Conservation (phyloP, 352 stramenopile species). For the Phytophthora europaea region DNA sequence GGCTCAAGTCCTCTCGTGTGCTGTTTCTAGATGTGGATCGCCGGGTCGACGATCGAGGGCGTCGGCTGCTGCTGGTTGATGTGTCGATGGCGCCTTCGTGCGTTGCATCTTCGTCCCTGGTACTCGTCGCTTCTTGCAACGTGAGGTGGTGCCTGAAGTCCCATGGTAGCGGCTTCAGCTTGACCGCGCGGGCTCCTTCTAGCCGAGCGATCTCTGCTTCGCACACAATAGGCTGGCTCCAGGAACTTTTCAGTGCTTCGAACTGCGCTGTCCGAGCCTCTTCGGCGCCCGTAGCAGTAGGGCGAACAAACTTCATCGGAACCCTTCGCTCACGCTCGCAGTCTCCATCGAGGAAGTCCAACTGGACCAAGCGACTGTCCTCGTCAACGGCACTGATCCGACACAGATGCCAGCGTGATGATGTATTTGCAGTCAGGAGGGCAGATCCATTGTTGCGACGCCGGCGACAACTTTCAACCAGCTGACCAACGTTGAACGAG, state of each 20-base stretch:
- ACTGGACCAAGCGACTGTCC: constrained; percentile 32
- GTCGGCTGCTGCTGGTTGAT: background rate
- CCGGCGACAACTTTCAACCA: constrained; percentile 62
- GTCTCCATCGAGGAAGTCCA: constrained; percentile 64
- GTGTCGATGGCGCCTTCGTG: background rate
- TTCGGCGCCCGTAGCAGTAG: constrained; percentile 41
- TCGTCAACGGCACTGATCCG: constrained; percentile 39
- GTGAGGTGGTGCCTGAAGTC: constrained; percentile 23
- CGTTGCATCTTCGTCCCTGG: background rate
- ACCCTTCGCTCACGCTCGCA: constrained; percentile 58
- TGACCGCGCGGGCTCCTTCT: constrained; percentile 39
- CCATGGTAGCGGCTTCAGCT: constrained; percentile 27
- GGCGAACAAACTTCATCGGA: constrained; percentile 45
- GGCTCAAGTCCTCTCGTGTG: background rate
- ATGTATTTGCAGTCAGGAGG: background rate
- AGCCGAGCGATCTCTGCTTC: constrained; percentile 50
- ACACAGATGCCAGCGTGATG: constrained; percentile 49
- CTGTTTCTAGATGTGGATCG: background rate
- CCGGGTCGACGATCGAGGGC: constrained; percentile 22
- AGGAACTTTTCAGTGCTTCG: constrained; percentile 41
- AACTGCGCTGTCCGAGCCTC: constrained; percentile 38
- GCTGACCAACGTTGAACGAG: constrained; percentile 43
- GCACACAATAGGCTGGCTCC: constrained; percentile 43
- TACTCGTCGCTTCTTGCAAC: constrained; percentile 13
- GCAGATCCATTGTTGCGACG: constrained; percentile 43